A percentile compares a stretch with the other conserved stretches of the same genome.
Conservation (phyloP, 176 grass and related monocot genomes). For the Coix lacrymajobi region DNA sequence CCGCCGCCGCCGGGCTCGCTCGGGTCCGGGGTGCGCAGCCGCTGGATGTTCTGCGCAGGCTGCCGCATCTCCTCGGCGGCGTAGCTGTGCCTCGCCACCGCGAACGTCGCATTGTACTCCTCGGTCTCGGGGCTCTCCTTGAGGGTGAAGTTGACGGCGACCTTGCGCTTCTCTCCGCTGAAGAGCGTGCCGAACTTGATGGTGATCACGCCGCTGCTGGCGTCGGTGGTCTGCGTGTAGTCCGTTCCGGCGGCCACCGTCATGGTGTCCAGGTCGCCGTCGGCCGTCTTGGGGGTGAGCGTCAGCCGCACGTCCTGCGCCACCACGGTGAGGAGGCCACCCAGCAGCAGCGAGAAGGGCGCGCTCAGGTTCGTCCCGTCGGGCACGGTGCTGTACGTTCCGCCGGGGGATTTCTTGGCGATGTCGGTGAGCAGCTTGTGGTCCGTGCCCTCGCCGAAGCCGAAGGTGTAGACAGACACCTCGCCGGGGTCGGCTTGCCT, state of each 20-base stretch:
- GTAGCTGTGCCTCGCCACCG: background rate
- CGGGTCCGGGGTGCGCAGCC: rapidly evolving
- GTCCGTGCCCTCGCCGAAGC: slow-evolving; percentile 5
- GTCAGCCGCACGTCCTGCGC: slow-evolving; percentile 26
- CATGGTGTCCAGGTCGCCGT: background rate
- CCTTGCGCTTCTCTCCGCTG: slow-evolving; percentile 3
- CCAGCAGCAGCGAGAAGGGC: slow-evolving; percentile 16
- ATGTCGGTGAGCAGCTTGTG: background rate
- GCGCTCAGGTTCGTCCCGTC: background rate
- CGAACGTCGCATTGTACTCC: background rate
- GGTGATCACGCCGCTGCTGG: background rate
- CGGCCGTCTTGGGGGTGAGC: background rate
- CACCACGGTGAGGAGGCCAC: slow-evolving; percentile 18
- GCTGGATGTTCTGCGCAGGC: background rate
- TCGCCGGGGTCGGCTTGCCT: background rate
- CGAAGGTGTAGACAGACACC: slow-evolving; percentile 15
- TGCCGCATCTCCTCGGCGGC: background rate
- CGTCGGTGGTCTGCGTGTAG: background rate
- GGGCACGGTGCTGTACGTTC: background rate
- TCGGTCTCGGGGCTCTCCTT: background rate
- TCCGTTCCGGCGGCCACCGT: background rate
- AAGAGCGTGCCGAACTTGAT: slow-evolving; percentile 30
- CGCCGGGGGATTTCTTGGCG: background rate
- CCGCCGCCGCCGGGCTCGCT: background rate
- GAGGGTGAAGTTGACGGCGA: background rate